Evolutionary conservation across 306 rosid genomes (phyloP).

Genomic region (Sesbania bispinosa): DNA sequence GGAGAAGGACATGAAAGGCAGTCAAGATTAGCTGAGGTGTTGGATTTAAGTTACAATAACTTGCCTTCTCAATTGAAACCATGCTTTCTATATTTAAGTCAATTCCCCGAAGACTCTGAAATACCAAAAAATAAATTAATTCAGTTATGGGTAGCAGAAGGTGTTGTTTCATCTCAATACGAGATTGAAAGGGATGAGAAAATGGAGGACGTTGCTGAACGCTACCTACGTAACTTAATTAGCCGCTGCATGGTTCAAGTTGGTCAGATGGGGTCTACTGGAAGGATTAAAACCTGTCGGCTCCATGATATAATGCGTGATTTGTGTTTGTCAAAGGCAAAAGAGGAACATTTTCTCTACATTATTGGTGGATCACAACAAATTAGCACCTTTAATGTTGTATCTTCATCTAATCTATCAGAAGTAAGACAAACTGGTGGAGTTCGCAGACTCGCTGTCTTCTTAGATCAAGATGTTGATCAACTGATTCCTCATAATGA

Average conservation of each 20-base stretch:
- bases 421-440: background rate
- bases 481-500: background rate
- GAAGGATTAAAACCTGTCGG: conserved; percentile 47
- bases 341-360: conserved; percentile 38
- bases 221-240: conserved; percentile 30
- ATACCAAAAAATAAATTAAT: conserved; percentile 38
- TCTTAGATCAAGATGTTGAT: conserved; percentile 8
- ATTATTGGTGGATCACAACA: background rate
- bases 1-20: conserved; percentile 37
- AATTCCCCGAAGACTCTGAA: conserved; percentile 56
- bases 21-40: conserved; percentile 33
- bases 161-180: conserved; percentile 35
- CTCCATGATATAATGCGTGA: conserved; percentile 61
- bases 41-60: conserved; percentile 45
- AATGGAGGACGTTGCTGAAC: conserved; percentile 43
- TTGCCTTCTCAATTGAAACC: conserved; percentile 47
- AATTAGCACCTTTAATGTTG: background rate
- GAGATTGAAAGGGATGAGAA: conserved; percentile 29
- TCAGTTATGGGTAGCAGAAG: conserved; percentile 53
- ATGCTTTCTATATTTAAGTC: conserved; percentile 47
- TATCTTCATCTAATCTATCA: conserved; percentile 1
- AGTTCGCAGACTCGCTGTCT: conserved; percentile 48
- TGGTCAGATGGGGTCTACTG: conserved; percentile 33
- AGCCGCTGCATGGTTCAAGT: conserved; percentile 59
- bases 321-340: conserved; percentile 41